Evolutionary conservation across 768 basidiomycete species (phyloP).

Genomic region (Russula vinacea): DNA sequence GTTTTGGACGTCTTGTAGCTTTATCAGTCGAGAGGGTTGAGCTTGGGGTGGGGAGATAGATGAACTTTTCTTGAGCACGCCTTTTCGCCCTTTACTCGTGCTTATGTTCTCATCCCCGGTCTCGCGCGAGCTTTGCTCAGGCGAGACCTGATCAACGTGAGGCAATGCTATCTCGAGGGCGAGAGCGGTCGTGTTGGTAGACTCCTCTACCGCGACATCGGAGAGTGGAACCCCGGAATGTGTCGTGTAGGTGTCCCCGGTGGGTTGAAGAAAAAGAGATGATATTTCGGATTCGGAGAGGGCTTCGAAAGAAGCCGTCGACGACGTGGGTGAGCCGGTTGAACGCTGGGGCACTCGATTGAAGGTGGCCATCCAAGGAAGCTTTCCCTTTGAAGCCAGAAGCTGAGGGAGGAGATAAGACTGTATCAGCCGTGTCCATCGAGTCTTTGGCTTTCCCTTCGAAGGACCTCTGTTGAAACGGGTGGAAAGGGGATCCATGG

Average conservation of each 20-base stretch:
- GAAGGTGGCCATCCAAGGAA: too few relatives aligned
- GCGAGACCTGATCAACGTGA: slow-evolving; percentile 36
- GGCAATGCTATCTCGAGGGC: slow-evolving; percentile 27
- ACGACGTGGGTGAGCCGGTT: too few relatives aligned
- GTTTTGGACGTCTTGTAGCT: slow-evolving; percentile 63
- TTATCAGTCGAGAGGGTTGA: slow-evolving; percentile 54
- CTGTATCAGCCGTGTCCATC: too few relatives aligned
- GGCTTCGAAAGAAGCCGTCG: slow-evolving; percentile 59
- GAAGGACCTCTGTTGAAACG: slow-evolving; percentile 62
- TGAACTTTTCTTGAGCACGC: slow-evolving; percentile 64
- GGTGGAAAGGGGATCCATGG: slow-evolving; percentile 82
- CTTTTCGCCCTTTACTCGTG: slow-evolving; percentile 36
- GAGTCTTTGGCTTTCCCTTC: slow-evolving; percentile 61
- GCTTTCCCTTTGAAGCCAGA: slow-evolving; percentile 63
- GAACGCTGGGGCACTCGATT: too few relatives aligned
- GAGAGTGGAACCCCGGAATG: too few relatives aligned
- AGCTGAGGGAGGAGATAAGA: slow-evolving; percentile 24
- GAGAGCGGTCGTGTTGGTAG: neutral
- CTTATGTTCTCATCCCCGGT: slow-evolving; percentile 39
- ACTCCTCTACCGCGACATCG: too few relatives aligned
- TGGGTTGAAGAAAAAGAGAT: slow-evolving; percentile 46
- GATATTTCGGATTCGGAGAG: slow-evolving; percentile 60
- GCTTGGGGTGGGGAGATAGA: slow-evolving; percentile 73
- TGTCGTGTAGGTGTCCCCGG: too few relatives aligned
- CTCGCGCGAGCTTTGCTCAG: slow-evolving; percentile 41